A percentile compares a stretch with the other conserved stretches of the same genome.
These are phyloP conservation scores for Lepiota subincarnata DNA, from an alignment of 768 basidiomycete species.

Conservation along the genomic window DNA sequence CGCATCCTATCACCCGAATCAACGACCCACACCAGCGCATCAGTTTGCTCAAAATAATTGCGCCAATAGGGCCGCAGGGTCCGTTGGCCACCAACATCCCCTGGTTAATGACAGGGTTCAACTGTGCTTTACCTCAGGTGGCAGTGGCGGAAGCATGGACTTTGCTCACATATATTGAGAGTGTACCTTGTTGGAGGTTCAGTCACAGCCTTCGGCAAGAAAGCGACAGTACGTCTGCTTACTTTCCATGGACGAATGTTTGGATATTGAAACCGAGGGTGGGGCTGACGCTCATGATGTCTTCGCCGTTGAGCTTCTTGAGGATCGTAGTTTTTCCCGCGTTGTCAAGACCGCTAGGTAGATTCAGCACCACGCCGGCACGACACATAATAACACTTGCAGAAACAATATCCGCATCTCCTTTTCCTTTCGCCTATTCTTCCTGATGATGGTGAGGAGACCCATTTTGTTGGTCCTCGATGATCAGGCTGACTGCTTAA, in stretches of 20 bases:
- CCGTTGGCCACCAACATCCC: slow-evolving; percentile 98
- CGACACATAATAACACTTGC: slow-evolving; percentile 35
- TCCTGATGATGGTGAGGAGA: slow-evolving; percentile 93
- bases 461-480: slow-evolving; percentile 55
- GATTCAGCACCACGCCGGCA: slow-evolving; percentile 12
- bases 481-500: no score
- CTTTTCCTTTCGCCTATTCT: slow-evolving; percentile 91
- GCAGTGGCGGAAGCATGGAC: slow-evolving; percentile 6
- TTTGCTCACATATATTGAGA: slow-evolving; percentile 68
- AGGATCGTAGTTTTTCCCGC: slow-evolving; percentile 98
- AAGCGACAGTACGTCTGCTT: slow-evolving; percentile 28
- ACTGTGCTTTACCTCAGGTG: slow-evolving; percentile 6
- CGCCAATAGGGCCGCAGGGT: slow-evolving; percentile 97
- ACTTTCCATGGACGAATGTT: slow-evolving; percentile 91
- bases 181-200: slow-evolving; percentile 50
- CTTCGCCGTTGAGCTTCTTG: slow-evolving; percentile 91
- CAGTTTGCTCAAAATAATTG: slow-evolving; percentile 98
- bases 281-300: slow-evolving; percentile 83
- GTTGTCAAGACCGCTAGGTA: slow-evolving; percentile 86
- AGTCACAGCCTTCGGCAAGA: slow-evolving; percentile 15
- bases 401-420: slow-evolving; percentile 97
- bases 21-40: slow-evolving; percentile 98
- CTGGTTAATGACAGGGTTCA: slow-evolving; percentile 37
- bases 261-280: slow-evolving; percentile 99
- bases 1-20: slow-evolving; percentile 91